phyloP scores from a whole-genome alignment of 2,329 filamentous ascomycete species.

The Macrophomina tecta region DNA sequence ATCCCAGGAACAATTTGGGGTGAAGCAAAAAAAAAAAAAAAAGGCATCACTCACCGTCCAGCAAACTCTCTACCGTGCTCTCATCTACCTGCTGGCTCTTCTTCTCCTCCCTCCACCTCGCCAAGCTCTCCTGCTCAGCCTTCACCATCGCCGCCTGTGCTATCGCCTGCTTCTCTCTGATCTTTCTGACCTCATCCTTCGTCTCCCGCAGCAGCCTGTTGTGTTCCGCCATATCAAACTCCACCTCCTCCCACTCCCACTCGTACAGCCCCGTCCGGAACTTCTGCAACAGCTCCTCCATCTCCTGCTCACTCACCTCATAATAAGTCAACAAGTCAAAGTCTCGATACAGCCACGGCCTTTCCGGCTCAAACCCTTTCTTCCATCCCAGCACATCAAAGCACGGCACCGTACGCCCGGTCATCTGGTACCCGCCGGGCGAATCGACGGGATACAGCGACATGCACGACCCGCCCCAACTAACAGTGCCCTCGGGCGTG shows the following conservation, averaged over 20 bases:
- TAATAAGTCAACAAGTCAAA: conserved; percentile 65
- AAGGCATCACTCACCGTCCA: conserved; percentile 48
- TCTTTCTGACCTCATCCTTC: conserved; percentile 53
- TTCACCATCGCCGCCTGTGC: conserved; percentile 57
- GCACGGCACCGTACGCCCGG: conserved; percentile 59
- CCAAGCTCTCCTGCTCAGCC: conserved; percentile 53
- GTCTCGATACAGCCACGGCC: conserved; percentile 63
- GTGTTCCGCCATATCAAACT: conserved; percentile 63
- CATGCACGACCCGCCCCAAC: conserved; percentile 63
- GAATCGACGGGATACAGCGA: conserved; percentile 62
- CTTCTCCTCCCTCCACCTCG: conserved; percentile 52
- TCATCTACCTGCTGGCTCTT: conserved; percentile 52
- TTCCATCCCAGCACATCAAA: conserved; percentile 62
- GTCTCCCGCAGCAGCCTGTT: conserved; percentile 57
- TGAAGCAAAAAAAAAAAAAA: neutral
- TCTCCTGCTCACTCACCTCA: conserved; percentile 58
- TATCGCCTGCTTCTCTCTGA: conserved; percentile 53
- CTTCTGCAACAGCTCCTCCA: conserved; percentile 54
- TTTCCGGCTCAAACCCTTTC: conserved; percentile 51
- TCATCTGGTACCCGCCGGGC: conserved; percentile 63
- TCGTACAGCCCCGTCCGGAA: conserved; percentile 60
- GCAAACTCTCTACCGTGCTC: conserved; percentile 55
- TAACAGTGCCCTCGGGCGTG: conserved; percentile 62
- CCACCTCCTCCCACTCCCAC: conserved; percentile 56
- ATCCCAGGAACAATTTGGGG: conserved; percentile 26